Evolutionary conservation across 768 basidiomycete genomes (phyloP).

Genomic region (Leucocoprinus sp.): DNA sequence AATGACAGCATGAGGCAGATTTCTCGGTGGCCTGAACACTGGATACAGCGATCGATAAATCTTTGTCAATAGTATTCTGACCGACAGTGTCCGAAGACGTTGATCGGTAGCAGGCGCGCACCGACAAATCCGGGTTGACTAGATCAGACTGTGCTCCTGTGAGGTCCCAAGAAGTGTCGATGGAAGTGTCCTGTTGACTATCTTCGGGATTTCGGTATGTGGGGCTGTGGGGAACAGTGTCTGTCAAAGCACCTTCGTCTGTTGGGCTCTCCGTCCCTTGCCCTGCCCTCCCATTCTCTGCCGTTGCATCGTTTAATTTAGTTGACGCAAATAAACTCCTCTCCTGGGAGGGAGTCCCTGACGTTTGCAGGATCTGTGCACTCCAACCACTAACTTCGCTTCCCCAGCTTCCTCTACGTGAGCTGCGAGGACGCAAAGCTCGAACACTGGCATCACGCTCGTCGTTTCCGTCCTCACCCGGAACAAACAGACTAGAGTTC

Average conservation of each 20-base stretch:
- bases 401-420: conserved; percentile 85
- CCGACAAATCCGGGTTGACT: background rate
- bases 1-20: background rate
- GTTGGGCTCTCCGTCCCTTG: background rate
- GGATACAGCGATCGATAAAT: conserved; percentile 5
- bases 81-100: conserved; percentile 10
- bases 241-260: conserved; percentile 4
- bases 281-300: conserved; percentile 32
- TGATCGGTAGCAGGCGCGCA: conserved; percentile 7
- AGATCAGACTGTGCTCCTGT: background rate
- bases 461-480: conserved; percentile 59
- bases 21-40: conserved; percentile 1
- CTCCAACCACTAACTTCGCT: conserved; percentile 88
- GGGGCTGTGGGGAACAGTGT: background rate
- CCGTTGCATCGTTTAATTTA: conserved; percentile 47
- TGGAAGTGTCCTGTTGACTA: background rate
- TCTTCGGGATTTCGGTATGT: background rate
- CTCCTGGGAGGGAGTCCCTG: conserved; percentile 41
- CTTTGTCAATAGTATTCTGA: conserved; percentile 4
- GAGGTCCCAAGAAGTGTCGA: background rate
- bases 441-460: conserved; percentile 80
- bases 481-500: conserved; percentile 57
- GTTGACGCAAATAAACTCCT: conserved; percentile 55
- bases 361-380: conserved; percentile 48
- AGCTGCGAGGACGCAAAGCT: conserved; percentile 81